Percentiles rank a stretch among this genome's conserved stretches.
These are phyloP conservation scores for Cladorrhinum samala DNA, from an alignment of 495 filamentous ascomycete species.

Conservation along the genomic window DNA sequence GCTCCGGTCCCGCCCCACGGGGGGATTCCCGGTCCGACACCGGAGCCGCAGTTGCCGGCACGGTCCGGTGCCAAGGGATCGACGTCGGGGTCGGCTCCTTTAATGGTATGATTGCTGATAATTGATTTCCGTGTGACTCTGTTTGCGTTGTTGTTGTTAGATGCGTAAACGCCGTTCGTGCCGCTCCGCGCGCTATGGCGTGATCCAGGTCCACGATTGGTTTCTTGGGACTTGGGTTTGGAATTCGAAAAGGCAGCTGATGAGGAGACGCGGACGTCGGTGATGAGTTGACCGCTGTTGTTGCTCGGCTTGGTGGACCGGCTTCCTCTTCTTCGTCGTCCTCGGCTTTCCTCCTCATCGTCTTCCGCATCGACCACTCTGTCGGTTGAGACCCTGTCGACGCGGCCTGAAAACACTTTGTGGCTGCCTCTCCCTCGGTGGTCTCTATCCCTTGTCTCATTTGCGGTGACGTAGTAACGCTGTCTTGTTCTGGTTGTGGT, in stretches of 20 bases:
- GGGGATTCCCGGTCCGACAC: constrained; percentile 4
- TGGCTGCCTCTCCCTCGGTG: not conserved
- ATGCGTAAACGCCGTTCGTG: constrained; percentile 19
- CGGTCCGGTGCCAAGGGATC: not conserved
- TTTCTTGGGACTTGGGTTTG: not conserved
- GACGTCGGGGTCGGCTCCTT: not conserved
- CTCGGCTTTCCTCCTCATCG: constrained; percentile 14
- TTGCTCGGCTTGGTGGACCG: no score
- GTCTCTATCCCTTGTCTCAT: constrained; percentile 2
- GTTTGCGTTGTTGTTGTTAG: not conserved
- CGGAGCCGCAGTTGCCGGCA: constrained; percentile 3
- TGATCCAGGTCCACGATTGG: constrained; percentile 7
- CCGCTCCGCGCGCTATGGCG: constrained; percentile 26
- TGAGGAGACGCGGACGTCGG: constrained; percentile 18
- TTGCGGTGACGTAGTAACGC: constrained; percentile 23
- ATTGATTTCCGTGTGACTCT: not conserved
- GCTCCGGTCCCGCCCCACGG: constrained; percentile 3
- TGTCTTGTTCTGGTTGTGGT: constrained; percentile 16
- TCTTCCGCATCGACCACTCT: constrained; percentile 19
- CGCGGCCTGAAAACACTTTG: not conserved
- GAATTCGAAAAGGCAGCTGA: not conserved
- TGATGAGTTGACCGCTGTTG: constrained; percentile 7
- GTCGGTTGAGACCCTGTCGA: not conserved
- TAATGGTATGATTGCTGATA: not conserved
- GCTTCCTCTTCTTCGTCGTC: not conserved